Percentiles rank a stretch among this genome's conserved stretches.
Conservation (phyloP, 768 basidiomycete species). For the Pluteus cervinus region DNA sequence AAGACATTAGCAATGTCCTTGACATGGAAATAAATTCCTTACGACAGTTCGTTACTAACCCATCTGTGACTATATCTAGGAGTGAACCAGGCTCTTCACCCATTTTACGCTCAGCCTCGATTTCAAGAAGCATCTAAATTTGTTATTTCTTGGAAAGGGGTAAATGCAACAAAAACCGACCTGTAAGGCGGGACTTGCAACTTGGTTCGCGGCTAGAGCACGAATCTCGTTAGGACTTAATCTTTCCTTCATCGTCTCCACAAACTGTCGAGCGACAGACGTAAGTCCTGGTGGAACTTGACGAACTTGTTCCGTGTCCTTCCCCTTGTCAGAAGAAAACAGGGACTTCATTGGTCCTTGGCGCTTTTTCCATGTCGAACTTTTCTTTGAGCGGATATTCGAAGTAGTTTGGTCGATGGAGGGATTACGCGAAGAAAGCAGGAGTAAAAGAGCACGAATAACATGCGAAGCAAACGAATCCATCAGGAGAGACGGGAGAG, state of each 20-base stretch:
- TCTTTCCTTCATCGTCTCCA: conserved; percentile 45
- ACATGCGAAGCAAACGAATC: conserved; percentile 92
- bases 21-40: conserved; percentile 20
- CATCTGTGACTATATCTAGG: conserved; percentile 76
- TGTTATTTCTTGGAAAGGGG: no score
- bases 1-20: no score
- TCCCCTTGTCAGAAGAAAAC: conserved; percentile 42
- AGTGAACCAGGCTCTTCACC: conserved; percentile 60
- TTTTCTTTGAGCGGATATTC: conserved; percentile 77
- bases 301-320: conserved; percentile 22
- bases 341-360: conserved; percentile 81
- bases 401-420: conserved; percentile 30
- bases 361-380: conserved; percentile 72
- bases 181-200: conserved; percentile 72
- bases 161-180: conserved; percentile 32
- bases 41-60: conserved; percentile 65
- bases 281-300: conserved; percentile 43
- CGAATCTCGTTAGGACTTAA: conserved; percentile 69
- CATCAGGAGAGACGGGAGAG: conserved; percentile 60
- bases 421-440: conserved; percentile 60
- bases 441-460: conserved; percentile 67
- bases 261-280: conserved; percentile 34
- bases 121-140: conserved; percentile 74
- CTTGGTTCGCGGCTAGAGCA: conserved; percentile 68
- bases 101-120: conserved; percentile 66